Evolutionary conservation across 495 filamentous ascomycete genomes (phyloP), one percentile per base, ranked within the genome.

Genomic region (Jackrogersella multiformis): DNA sequence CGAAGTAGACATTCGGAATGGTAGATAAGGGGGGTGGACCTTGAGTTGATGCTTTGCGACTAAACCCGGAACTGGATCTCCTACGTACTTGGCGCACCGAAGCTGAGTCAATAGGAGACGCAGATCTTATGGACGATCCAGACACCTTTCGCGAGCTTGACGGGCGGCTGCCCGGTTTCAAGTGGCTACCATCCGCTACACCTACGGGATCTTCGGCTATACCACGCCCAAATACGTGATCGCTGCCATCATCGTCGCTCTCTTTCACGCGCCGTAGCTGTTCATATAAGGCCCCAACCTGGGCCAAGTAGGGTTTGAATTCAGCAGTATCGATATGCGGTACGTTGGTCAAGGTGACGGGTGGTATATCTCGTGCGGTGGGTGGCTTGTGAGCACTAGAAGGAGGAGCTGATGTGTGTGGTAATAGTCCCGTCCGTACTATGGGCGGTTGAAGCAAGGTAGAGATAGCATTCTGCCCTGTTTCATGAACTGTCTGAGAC

Each of bases 1-100:
- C 96, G 70, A 97, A 97, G 70, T 98, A 99, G 20, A 99, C 90
- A 23, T 80, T 82, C 0, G 95, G 95, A 52, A 99, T 96, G 1
- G 93, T 97, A 5, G 93, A 93, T 23, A 99, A 76, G 6, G 95
- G 95, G 3, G 95, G 92, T 7, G 90, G 85, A 0, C 87, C 89
- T 38, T 90, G 88, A 15, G 16, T 34, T 0, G 80, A 72, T 35
- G 76, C 79, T 35, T 85, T 80, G 68, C 82, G 84, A 26, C 79
- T 77, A 15, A 78, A 68, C 15, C 81, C 80, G 1, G 82, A 85
- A 64, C 83, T 87, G n/a, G 80, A 79, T 52, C 85, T 80, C 21
- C 68, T 68, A 28, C 73, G 67, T 34, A 56, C 51, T 16, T 64
- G 55, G 57, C 86, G 74, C 56, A 76, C 73, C 0, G 79, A 44